Percentiles rank a stretch among this genome's conserved stretches.
phyloP scores from a whole-genome alignment of 441 rosid species.

The Populus hybrid region DNA sequence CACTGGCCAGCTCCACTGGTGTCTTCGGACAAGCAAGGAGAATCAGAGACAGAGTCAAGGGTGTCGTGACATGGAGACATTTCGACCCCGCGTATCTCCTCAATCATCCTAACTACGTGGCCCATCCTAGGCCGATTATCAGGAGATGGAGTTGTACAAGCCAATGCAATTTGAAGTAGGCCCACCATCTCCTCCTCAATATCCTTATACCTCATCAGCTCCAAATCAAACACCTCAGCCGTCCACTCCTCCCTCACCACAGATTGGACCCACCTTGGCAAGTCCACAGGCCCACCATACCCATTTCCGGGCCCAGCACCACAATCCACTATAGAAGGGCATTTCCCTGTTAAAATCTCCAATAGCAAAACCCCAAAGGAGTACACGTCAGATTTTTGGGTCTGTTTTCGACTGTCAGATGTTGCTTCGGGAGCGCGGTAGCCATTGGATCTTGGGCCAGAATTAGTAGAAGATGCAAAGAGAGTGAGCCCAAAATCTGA shows the following conservation, averaged over 20 bases:
- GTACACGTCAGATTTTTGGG: slow-evolving; percentile 86
- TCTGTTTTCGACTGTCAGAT: slow-evolving; percentile 60
- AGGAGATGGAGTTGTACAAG: slow-evolving; percentile 65
- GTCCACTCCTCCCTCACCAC: slow-evolving; percentile 87
- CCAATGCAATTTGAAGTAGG: slow-evolving; percentile 77
- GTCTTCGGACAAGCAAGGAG: slow-evolving; percentile 78
- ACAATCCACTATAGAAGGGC: slow-evolving; percentile 46
- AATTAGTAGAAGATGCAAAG: slow-evolving; percentile 38
- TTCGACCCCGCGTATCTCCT: slow-evolving; percentile 64
- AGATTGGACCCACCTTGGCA: slow-evolving; percentile 94
- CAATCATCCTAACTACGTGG: slow-evolving; percentile 61
- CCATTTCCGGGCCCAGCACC: slow-evolving; percentile 41
- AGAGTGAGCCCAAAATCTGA: slow-evolving; percentile 83
- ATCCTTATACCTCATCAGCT: slow-evolving; percentile 70
- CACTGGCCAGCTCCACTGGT: slow-evolving; percentile 66
- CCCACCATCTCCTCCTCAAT: slow-evolving; percentile 82
- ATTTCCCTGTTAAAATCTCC: slow-evolving; percentile 80
- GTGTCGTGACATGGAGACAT: slow-evolving; percentile 63
- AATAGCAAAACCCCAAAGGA: slow-evolving; percentile 82
- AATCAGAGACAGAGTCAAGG: slow-evolving; percentile 61
- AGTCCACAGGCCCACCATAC: slow-evolving; percentile 68
- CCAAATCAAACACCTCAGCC: slow-evolving; percentile 86
- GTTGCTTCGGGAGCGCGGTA: slow-evolving; percentile 88
- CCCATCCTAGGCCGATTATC: slow-evolving; percentile 75
- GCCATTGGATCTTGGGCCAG: slow-evolving; percentile 63